These are phyloP conservation scores for Phytophthora cajani DNA, from an alignment of 352 stramenopile genomes.

Conservation along the genomic window DNA sequence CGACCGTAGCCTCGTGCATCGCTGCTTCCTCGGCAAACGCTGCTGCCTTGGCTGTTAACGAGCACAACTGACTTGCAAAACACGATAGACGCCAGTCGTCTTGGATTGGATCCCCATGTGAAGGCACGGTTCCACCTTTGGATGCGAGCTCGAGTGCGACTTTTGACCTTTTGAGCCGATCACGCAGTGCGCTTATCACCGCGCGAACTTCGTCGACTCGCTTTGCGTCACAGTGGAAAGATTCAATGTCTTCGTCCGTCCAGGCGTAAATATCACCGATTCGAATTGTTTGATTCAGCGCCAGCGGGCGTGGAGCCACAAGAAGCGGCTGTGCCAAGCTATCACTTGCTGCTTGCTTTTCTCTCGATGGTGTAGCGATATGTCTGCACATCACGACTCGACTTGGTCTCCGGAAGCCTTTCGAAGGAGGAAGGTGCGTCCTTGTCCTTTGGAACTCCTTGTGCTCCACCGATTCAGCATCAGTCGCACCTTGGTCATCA, in stretches of 20 bases:
- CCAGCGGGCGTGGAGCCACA: neutral
- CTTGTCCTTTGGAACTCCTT: constrained; percentile 11
- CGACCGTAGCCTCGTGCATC: constrained; percentile 47
- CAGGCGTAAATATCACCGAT: constrained; percentile 50
- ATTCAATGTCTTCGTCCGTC: constrained; percentile 58
- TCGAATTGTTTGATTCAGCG: constrained; percentile 2
- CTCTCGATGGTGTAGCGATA: neutral
- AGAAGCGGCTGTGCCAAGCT: neutral
- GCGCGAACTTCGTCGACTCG: constrained; percentile 51
- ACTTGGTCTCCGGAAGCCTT: constrained; percentile 14
- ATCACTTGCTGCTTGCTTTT: neutral
- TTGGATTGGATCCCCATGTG: constrained; percentile 7
- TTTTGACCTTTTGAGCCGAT: constrained; percentile 37
- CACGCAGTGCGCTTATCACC: constrained; percentile 34
- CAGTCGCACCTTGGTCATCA: constrained; percentile 18
- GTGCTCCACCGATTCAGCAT: constrained; percentile 25
- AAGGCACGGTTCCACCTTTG: constrained; percentile 1
- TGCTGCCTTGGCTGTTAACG: constrained; percentile 28
- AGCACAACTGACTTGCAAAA: constrained; percentile 22
- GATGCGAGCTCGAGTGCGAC: neutral
- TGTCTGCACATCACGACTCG: constrained; percentile 4
- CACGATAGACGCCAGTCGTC: constrained; percentile 26
- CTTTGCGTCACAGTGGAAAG: constrained; percentile 50
- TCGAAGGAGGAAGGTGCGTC: neutral
- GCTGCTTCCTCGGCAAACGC: constrained; percentile 49